Conservation (phyloP, 306 rosid species). For the Corylus avellana region DNA sequence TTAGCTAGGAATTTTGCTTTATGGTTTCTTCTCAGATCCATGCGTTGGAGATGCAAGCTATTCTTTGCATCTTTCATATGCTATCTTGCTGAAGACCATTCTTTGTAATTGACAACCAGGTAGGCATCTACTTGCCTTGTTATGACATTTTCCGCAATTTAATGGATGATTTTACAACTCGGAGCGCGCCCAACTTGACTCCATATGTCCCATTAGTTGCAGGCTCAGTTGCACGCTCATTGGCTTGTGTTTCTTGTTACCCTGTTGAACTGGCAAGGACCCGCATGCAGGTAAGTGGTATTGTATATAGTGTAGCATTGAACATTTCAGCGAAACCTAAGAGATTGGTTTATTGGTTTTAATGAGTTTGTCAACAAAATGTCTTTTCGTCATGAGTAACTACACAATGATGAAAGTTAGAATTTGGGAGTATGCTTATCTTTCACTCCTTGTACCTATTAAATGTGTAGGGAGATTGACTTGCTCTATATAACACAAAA, state of each 20-base stretch:
- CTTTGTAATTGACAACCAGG: constrained; percentile 47
- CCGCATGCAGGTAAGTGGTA: constrained; percentile 81
- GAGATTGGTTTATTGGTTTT: background rate
- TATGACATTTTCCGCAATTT: constrained; percentile 79
- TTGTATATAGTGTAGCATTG: background rate
- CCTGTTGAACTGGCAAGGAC: constrained; percentile 94
- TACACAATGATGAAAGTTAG: background rate
- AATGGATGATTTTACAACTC: constrained; percentile 67
- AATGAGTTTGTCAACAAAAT: background rate
- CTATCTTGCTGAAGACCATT: constrained; percentile 32
- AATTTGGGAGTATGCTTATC: background rate
- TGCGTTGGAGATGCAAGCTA: constrained; percentile 5
- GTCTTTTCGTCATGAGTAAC: background rate
- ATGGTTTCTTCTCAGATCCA: constrained; percentile 12
- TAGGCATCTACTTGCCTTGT: constrained; percentile 97
- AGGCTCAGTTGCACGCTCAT: constrained; percentile 85
- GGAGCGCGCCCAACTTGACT: constrained; percentile 66
- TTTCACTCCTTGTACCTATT: background rate
- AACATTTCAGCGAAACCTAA: background rate
- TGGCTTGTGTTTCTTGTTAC: constrained; percentile 88
- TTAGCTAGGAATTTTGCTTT: constrained; percentile 16
- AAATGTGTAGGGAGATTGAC: too few species aligned
- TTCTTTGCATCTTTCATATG: constrained; percentile 15
- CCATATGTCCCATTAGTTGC: constrained; percentile 92
- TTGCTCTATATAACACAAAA: too few species aligned